These are phyloP conservation scores for Blastobotrys illinoisensis DNA, from an alignment of 1,139 yeast genomes.

Conservation along the genomic window DNA sequence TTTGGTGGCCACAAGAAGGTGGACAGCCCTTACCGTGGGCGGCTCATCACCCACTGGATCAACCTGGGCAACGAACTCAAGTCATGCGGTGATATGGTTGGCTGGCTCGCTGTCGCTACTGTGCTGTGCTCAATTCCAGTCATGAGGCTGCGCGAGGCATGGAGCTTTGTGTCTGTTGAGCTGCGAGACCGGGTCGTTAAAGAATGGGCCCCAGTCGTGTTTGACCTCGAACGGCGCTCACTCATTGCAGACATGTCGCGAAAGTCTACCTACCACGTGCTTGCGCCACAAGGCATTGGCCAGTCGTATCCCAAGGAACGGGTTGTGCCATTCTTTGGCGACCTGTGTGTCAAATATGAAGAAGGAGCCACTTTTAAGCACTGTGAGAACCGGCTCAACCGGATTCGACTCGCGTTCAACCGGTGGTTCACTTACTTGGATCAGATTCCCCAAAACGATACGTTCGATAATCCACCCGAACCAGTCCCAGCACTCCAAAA, in stretches of 20 bases:
- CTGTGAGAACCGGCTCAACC: slow-evolving; percentile 60
- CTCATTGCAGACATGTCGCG: slow-evolving; percentile 47
- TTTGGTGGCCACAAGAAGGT: slow-evolving; percentile 40
- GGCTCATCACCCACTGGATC: slow-evolving; percentile 76
- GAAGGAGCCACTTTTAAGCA: slow-evolving; percentile 44
- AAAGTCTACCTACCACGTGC: slow-evolving; percentile 58
- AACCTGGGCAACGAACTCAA: slow-evolving; percentile 75
- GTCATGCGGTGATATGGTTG: slow-evolving; percentile 84
- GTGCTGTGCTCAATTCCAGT: slow-evolving; percentile 79
- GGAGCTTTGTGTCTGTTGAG: slow-evolving; percentile 67
- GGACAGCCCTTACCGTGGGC: slow-evolving; percentile 48
- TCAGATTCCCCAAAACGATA: slow-evolving; percentile 38
- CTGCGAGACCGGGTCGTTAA: slow-evolving; percentile 59
- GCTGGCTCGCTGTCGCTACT: slow-evolving; percentile 90
- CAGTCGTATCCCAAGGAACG: slow-evolving; percentile 66
- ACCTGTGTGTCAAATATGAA: slow-evolving; percentile 48
- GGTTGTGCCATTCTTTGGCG: slow-evolving; percentile 91
- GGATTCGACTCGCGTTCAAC: slow-evolving; percentile 66
- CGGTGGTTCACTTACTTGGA: slow-evolving; percentile 72
- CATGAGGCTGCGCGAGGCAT: slow-evolving; percentile 63
- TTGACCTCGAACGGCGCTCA: slow-evolving; percentile 76
- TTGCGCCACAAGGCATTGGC: slow-evolving; percentile 89
- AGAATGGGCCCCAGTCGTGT: slow-evolving; percentile 93
- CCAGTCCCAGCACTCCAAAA: slow-evolving; percentile 31
- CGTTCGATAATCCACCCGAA: slow-evolving; percentile 26